Evolutionary conservation across 495 filamentous ascomycete species (phyloP).

Genomic region (Lepraria neglecta): DNA sequence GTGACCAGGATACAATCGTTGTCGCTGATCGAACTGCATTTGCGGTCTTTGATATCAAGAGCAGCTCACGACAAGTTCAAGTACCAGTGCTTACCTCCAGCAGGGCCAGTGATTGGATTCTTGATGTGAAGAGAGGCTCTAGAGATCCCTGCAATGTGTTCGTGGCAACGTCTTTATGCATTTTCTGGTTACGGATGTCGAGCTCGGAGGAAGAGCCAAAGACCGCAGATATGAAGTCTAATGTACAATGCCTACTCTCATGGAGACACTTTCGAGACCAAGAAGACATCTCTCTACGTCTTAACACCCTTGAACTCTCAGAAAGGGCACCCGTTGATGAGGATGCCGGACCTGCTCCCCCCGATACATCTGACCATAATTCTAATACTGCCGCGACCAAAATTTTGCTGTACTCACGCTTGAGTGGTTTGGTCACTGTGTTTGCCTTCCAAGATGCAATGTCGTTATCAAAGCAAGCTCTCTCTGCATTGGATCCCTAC

Average conservation of each 20-base stretch:
- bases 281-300: conserved; percentile 40
- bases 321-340: conserved; percentile 22
- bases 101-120: conserved; percentile 45
- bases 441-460: conserved; percentile 34
- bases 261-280: conserved; percentile 45
- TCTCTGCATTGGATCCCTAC: conserved; percentile 39
- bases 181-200: conserved; percentile 39
- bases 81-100: conserved; percentile 36
- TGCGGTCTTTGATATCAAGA: conserved; percentile 38
- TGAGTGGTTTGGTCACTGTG: conserved; percentile 34
- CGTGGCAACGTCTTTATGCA: conserved; percentile 47
- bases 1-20: conserved; percentile 40
- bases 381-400: conserved; percentile 25
- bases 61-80: conserved; percentile 24
- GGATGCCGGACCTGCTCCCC: conserved; percentile 26
- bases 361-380: conserved; percentile 1
- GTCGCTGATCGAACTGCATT: conserved; percentile 41
- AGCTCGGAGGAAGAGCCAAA: conserved; percentile 15
- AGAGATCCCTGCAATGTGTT: conserved; percentile 47
- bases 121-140: conserved; percentile 46
- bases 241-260: conserved; percentile 29
- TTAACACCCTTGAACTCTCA: conserved; percentile 30
- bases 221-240: conserved; percentile 18
- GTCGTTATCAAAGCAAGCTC: conserved; percentile 22
- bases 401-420: conserved; percentile 42